Base-by-base conservation (phyloP, 2,329 filamentous ascomycete species). In the Aspergillus hiratsukae region DNA sequence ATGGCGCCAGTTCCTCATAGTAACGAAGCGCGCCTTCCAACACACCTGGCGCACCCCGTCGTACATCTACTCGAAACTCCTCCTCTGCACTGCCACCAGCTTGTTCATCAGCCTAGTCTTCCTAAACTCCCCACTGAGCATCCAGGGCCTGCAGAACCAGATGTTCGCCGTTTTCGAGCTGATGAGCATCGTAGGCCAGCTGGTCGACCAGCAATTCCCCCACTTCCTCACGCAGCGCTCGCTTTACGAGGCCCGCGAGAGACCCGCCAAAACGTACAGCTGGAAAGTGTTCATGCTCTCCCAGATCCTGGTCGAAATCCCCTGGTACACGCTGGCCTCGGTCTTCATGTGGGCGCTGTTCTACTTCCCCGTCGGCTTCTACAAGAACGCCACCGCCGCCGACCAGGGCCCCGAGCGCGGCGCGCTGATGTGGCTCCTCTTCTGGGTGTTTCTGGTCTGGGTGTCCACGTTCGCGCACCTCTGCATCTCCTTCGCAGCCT, bases 111-210 rank as follows among this genome's bases (percentile, higher is more conserved):
- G 90, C 49, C 91, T 93, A 74, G 87, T 88, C 59, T 92, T 95
- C 76, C 90, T 85, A 81, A 82, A 85, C 28, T 87, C 89, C 1
- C 81, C 84, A 43, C 88, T 90, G 76, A 87, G 84, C 40, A 82
- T 87, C 46, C 90, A 93, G 71, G 91, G 91, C 61, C 80, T 96
- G 3, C 89, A 93, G 74, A 95, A 95, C 76, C 90, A 95, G 70
- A 91, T 94, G 85, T 95, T 95, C 70, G 83, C 85, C 71, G 88
- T 96, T 63, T 96, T 96, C 82, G 89, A 94, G 82, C 76, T 94
- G 55, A 78, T 89, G 56, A 93, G 87, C 45, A 85, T 95, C 69
- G 95, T 96, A 69, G 88, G 88, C 54, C 76, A 77, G 62, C 62
- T 78, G 49, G 72, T 76, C 6, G 75, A 78, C 54, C 75, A 83